phyloP scores from a whole-genome alignment of 1,284 basidiomycete species.

The Trichosporon coremiiforme region DNA sequence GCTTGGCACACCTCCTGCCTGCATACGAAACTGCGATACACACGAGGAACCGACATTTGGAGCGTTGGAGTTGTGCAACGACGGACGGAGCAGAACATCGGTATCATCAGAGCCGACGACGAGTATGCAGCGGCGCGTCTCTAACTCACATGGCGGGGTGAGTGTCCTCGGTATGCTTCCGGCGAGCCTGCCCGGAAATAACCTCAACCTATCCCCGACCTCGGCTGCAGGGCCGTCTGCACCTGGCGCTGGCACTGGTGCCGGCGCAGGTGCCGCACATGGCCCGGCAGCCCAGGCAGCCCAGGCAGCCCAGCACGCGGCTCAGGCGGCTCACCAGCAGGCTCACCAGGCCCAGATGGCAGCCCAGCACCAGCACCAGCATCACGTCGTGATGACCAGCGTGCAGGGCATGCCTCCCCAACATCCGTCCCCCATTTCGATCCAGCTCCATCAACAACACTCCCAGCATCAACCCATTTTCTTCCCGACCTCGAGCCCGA shows the following conservation, averaged over 20 bases:
- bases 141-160: conserved; percentile 7
- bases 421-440: not conserved
- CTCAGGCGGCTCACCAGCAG: conserved; percentile 12
- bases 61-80: too few species aligned
- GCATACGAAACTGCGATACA: not conserved
- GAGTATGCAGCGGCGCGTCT: not conserved
- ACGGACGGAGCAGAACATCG: not conserved
- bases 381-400: not conserved
- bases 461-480: conserved; percentile 3
- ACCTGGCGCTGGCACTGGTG: not conserved
- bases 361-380: conserved; percentile 9
- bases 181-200: conserved; percentile 11
- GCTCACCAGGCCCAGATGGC: conserved; percentile 14
- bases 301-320: too few species aligned
- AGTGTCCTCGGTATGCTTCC: conserved; percentile 2
- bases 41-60: not conserved
- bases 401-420: not conserved
- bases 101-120: not conserved
- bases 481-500: conserved; percentile 4
- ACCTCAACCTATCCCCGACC: conserved; percentile 12
- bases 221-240: conserved; percentile 6
- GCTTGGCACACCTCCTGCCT: not conserved
- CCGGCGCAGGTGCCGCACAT: conserved; percentile 3
- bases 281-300: too few species aligned
- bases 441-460: conserved; percentile 2